Evolutionary conservation across 768 basidiomycete genomes (phyloP).

Genomic region (Rossbeevera mucosa): DNA sequence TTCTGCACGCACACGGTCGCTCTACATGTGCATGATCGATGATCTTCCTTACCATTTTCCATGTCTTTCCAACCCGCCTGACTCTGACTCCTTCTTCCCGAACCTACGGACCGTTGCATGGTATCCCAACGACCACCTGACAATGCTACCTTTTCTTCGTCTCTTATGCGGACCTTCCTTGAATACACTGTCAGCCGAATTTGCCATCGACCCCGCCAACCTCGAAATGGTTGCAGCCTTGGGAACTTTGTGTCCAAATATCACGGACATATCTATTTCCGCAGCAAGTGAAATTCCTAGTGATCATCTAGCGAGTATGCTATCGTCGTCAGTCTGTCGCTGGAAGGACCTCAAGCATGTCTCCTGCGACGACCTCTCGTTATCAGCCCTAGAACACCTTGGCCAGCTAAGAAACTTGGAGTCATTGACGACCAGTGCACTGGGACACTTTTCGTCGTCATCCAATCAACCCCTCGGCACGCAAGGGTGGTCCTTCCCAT

Average conservation of each 20-base stretch:
- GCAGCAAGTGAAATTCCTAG: conserved; percentile 3
- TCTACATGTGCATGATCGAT: conserved; percentile 21
- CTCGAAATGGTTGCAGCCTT: conserved; percentile 11
- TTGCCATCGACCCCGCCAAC: conserved; percentile 14
- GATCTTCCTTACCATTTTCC: conserved; percentile 5
- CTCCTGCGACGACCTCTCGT: conserved; percentile 20
- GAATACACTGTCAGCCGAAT: conserved; percentile 17
- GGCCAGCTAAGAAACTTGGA: conserved; percentile 8
- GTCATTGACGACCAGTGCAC: conserved; percentile 15
- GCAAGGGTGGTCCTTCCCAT: conserved; percentile 1
- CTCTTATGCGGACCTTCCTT: conserved; percentile 23
- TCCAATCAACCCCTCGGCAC: neutral
- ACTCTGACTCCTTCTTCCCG: conserved; percentile 16
- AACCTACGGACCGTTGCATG: conserved; percentile 20
- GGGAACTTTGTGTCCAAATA: conserved; percentile 17
- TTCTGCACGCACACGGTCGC: conserved; percentile 15
- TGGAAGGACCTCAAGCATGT: conserved; percentile 18
- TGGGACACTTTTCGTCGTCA: conserved; percentile 5
- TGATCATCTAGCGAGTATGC: conserved; percentile 9
- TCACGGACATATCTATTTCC: conserved; percentile 17
- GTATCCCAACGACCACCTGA: conserved; percentile 19
- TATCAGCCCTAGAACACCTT: conserved; percentile 18
- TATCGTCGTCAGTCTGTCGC: conserved; percentile 17
- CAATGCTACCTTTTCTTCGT: conserved; percentile 19
- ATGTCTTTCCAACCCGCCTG: conserved; percentile 14